phyloP scores from a whole-genome alignment of 345 rosid genomes.

The Citrus glauca region DNA sequence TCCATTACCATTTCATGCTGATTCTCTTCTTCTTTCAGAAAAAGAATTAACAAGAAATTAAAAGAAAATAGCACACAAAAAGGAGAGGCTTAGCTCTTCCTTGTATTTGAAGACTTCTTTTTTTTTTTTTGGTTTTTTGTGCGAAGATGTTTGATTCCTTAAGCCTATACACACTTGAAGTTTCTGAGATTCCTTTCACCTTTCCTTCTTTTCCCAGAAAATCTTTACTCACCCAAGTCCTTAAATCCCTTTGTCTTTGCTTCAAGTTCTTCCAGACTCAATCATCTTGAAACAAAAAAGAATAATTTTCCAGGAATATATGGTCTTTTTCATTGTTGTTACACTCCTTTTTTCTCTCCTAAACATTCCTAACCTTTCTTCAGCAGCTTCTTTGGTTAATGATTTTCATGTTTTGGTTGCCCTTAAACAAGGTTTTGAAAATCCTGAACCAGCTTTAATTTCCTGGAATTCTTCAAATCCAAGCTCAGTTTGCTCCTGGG shows the following conservation, averaged over 20 bases:
- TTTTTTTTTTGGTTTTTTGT: not conserved
- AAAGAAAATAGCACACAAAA: constrained; percentile 20
- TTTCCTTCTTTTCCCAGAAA: constrained; percentile 36
- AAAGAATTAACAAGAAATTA: constrained; percentile 16
- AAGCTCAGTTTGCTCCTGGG: constrained; percentile 61
- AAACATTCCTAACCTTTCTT: constrained; percentile 12
- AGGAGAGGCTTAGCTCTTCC: constrained; percentile 51
- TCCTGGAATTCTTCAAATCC: constrained; percentile 51
- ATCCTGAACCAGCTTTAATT: constrained; percentile 40
- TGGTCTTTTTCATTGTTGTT: constrained; percentile 51
- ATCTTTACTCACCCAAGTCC: constrained; percentile 14
- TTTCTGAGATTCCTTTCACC: constrained; percentile 52
- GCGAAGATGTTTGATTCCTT: constrained; percentile 48
- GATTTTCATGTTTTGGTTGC: constrained; percentile 44
- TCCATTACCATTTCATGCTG: constrained; percentile 13
- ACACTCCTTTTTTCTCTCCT: constrained; percentile 35
- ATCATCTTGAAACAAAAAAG: constrained; percentile 20
- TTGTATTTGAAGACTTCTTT: constrained; percentile 47
- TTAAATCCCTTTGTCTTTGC: constrained; percentile 35
- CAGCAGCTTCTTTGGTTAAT: constrained; percentile 30
- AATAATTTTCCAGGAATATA: constrained; percentile 20
- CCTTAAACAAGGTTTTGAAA: constrained; percentile 49
- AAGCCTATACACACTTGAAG: constrained; percentile 34
- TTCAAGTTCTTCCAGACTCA: constrained; percentile 38
- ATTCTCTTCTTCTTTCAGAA: constrained; percentile 24